Evolutionary conservation across 23 red algal species (phyloP).

Genomic region (Gracilaria vermiculophylla): DNA sequence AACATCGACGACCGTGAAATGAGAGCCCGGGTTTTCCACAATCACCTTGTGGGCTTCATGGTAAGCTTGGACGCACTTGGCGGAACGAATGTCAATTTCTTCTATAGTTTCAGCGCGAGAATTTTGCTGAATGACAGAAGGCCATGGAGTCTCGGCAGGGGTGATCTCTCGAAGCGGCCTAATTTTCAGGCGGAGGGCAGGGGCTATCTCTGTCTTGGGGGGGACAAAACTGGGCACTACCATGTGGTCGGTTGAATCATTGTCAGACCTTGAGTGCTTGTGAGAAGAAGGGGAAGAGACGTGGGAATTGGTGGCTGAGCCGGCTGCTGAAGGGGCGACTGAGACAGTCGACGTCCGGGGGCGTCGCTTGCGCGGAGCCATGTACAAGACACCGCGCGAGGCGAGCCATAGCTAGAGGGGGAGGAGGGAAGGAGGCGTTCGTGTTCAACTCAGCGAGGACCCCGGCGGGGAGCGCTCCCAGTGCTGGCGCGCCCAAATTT

Average conservation of each 20-base stretch:
- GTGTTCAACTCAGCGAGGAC: slow-evolving; percentile 1
- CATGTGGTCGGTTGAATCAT: slow-evolving; percentile 25
- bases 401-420: slow-evolving; percentile 9
- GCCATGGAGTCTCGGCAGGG: neutral
- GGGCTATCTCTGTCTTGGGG: slow-evolving; percentile 25
- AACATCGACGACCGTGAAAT: slow-evolving; percentile 46
- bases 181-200: slow-evolving; percentile 16
- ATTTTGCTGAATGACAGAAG: neutral
- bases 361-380: slow-evolving; percentile 36
- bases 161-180: slow-evolving; percentile 33
- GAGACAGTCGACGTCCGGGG: slow-evolving; percentile 18
- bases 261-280: slow-evolving; percentile 27
- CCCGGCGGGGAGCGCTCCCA: neutral
- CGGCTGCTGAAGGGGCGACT: slow-evolving; percentile 1
- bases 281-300: slow-evolving; percentile 25
- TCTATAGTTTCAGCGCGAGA: slow-evolving; percentile 2
- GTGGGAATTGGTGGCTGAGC: slow-evolving; percentile 7
- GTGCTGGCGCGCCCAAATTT: slow-evolving; percentile 22
- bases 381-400: slow-evolving; percentile 16
- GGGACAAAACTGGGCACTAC: slow-evolving; percentile 32
- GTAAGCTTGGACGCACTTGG: neutral
- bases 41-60: slow-evolving; percentile 17
- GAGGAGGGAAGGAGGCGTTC: neutral
- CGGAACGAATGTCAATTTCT: slow-evolving; percentile 29
- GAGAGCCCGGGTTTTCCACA: neutral